phyloP scores from a whole-genome alignment of 441 rosid species.

The Populus hybrid region DNA sequence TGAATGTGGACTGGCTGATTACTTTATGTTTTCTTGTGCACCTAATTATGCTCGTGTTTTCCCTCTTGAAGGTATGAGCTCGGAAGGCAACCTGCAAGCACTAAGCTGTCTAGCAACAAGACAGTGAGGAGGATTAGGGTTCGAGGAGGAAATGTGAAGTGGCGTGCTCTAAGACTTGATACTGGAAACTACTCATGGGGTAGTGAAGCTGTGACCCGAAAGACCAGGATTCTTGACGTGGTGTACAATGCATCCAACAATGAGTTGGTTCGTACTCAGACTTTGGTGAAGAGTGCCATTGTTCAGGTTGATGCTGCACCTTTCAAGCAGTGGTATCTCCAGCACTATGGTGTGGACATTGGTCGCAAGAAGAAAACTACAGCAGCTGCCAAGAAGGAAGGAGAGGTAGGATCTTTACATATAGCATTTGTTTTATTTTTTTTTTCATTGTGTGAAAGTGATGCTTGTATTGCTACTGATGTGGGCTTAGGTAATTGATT shows the following conservation, averaged over 20 bases:
- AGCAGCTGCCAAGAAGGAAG: slow-evolving; percentile 44
- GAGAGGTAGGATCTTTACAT: slow-evolving; percentile 28
- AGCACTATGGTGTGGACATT: slow-evolving; percentile 62
- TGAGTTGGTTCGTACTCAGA: slow-evolving; percentile 67
- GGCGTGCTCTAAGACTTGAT: slow-evolving; percentile 64
- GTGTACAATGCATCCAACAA: slow-evolving; percentile 68
- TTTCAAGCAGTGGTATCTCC: slow-evolving; percentile 66
- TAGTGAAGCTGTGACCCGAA: slow-evolving; percentile 61
- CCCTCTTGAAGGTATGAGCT: slow-evolving; percentile 45
- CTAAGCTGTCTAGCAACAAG: slow-evolving; percentile 62
- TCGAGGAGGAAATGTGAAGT: slow-evolving; percentile 62
- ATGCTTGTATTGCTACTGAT: background rate
- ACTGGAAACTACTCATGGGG: slow-evolving; percentile 69
- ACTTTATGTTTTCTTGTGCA: background rate
- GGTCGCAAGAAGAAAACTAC: slow-evolving; percentile 62
- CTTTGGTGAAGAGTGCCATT: slow-evolving; percentile 62
- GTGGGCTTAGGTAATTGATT: background rate
- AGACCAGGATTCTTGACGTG: slow-evolving; percentile 60
- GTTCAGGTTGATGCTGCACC: slow-evolving; percentile 66
- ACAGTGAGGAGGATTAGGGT: slow-evolving; percentile 61
- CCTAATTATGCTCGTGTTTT: background rate
- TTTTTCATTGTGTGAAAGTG: background rate
- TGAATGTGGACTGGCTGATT: background rate
- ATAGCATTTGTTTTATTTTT: background rate
- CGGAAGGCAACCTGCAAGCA: slow-evolving; percentile 62